Base-by-base conservation (phyloP, 2,329 filamentous ascomycete species). In the Fusarium foetens region DNA sequence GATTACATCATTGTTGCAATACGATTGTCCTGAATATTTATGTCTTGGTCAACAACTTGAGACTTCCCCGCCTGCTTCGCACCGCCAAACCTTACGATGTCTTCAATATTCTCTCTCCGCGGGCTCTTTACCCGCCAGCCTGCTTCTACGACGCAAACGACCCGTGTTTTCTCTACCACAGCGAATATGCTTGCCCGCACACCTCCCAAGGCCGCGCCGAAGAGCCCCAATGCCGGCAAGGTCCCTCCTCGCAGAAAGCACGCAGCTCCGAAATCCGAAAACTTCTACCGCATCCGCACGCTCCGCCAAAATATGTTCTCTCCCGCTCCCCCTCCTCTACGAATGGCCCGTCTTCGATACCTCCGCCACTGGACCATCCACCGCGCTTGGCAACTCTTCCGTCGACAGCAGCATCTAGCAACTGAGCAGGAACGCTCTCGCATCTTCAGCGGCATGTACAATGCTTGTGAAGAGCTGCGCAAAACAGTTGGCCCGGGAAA, bases 301-400 rank as follows among this genome's bases (percentile, higher is more conserved):
- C 81, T 87, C 65, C 83, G 82, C 64, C 77, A 82, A 57, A 85
- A 86, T 70, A 85, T 86, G 80, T 86, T 86, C 74, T 84, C 85
- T 35, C 80, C 80, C n/a, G 84, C 86, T 2, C 88, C 87, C 9
- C 84, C 88, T 0, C 95, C 96, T 2, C 89, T 99, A 73, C 92
- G 94, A 77, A 95, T 98, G 88, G 94, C 90, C 43, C 94, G 95
- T 76, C 93, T 92, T 82, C 91, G 96, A 63, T 89, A 91, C 82
- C 90, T 99, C 72, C 93, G 96, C 51, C 96, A 99, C 87, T 99
- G 96, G 96, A 98, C 96, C 57, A 98, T 99, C 82, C 95, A 98
- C 86, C 94, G 96, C 76, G 95, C 95, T 27, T 98, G 95, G 94
- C 88, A 93, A 77, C 87, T 98, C 35, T 92, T 92, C 83, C 90